Percentiles rank a stretch among this genome's conserved stretches.
Conservation (phyloP, 306 rosid species). For the Inga laurina region DNA sequence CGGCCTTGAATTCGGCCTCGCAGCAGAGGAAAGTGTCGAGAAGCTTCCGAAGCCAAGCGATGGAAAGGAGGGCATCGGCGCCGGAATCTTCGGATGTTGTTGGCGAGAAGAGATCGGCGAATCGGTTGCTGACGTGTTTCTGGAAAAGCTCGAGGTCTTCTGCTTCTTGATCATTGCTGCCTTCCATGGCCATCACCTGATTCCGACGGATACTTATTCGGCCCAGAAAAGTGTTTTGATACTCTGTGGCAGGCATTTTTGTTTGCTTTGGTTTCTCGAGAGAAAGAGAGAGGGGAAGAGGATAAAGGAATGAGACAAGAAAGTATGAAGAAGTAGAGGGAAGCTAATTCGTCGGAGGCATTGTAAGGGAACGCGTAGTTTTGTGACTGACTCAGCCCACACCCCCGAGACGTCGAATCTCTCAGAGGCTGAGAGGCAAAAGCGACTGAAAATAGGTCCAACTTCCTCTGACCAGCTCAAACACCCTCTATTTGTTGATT, state of each 20-base stretch:
- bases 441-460: background rate
- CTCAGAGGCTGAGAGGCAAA: background rate
- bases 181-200: constrained; percentile 89
- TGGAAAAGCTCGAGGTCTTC: constrained; percentile 92
- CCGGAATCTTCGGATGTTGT: constrained; percentile 48
- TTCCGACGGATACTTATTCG: constrained; percentile 89
- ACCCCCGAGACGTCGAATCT: background rate
- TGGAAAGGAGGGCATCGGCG: constrained; percentile 55
- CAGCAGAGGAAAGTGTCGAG: constrained; percentile 84
- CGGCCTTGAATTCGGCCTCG: constrained; percentile 91
- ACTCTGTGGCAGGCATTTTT: constrained; percentile 77
- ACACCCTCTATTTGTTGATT: background rate
- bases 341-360: constrained; percentile 12
- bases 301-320: constrained; percentile 6
- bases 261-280: too few species aligned
- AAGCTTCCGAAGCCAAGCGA: constrained; percentile 71
- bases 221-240: constrained; percentile 83
- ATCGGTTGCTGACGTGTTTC: constrained; percentile 67
- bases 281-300: background rate
- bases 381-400: background rate
- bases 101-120: constrained; percentile 56
- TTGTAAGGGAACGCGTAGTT: constrained; percentile 16
- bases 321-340: background rate
- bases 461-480: background rate
- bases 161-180: constrained; percentile 67